Percentiles rank a stretch among this genome's conserved stretches.
These are phyloP conservation scores for Sporothrix pseudoabietina DNA, from an alignment of 2,329 filamentous ascomycete genomes.

Conservation along the genomic window DNA sequence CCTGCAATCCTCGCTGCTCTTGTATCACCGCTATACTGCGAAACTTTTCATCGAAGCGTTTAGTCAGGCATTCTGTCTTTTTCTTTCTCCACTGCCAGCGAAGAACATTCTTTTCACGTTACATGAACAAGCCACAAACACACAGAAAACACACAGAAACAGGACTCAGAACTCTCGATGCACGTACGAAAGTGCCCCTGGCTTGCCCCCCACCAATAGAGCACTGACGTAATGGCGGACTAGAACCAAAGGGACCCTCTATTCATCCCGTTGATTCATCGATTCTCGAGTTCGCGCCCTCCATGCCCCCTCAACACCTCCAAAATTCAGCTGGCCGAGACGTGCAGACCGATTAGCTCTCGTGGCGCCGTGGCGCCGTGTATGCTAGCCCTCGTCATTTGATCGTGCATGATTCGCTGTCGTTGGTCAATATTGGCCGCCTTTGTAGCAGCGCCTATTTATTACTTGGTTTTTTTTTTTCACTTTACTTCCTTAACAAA, in stretches of 20 bases:
- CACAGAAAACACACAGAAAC: not conserved
- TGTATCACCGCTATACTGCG: not conserved
- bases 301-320: not conserved
- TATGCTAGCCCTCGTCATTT: not conserved
- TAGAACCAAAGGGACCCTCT: too few relatives aligned
- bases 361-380: conserved; percentile 23
- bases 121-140: not conserved
- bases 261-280: not conserved
- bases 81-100: not conserved
- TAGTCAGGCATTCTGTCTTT: not conserved
- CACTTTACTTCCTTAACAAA: not conserved
- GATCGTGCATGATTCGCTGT: not conserved
- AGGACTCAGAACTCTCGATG: not conserved
- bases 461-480: not conserved
- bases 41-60: not conserved
- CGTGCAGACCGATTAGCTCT: conserved; percentile 24
- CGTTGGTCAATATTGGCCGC: not conserved
- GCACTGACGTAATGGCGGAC: not conserved
- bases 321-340: conserved; percentile 27
- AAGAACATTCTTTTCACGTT: not conserved
- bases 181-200: not conserved
- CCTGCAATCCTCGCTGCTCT: not conserved
- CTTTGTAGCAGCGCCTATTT: not conserved
- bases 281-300: not conserved
- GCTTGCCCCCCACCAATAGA: not conserved